Base-by-base conservation (phyloP, 1,139 yeast species). In the Yamadazyma friedrichii region DNA sequence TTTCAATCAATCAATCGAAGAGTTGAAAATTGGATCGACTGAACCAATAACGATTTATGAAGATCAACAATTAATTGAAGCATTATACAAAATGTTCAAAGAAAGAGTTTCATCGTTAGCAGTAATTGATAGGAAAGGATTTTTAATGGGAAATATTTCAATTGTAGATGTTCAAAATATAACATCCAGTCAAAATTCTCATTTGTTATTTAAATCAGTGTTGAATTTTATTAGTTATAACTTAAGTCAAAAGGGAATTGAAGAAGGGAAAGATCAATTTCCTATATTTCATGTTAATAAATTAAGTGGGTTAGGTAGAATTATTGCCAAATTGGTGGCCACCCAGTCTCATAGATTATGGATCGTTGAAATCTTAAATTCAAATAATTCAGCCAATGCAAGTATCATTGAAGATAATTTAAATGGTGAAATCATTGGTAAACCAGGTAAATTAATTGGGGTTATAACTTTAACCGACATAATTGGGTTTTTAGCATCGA, bases 221-320 rank as follows among this genome's bases (percentile, higher is more conserved):
- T 74, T 88, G 56, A 93, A 87, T 61, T 93, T 91, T 58, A 80
- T 93, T 45, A 82, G 95, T 28, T 86, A 88, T 49, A 89, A 91
- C 49, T 75, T 93, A 49, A 84, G 87, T 52, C 84, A 84, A 48
- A 83, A 96, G 56, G 98, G 98, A 12, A 75, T 93, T 27, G 95
- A 84, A 56, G 93, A 89, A 58, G 96, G 96, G 41, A 89, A 91
- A 64, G 98, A 93, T 67, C 91, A 94, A 36, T 91, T 84, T 73
- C 98, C 98, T 12, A 91, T 93, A 37, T 93, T 93, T 76, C 96
- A 91, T 61, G 96, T 91, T 26, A 84, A 86, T 49, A 78, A 80
- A 46, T 76, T 77, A 36, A 81, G 94, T 11, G 83, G 94, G 0
- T 74, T 93, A 38, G 95, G 91, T 22, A 78, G 96, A 59, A 89